Conservation (phyloP, 495 filamentous ascomycete species). For the Durotheca rogersii region DNA sequence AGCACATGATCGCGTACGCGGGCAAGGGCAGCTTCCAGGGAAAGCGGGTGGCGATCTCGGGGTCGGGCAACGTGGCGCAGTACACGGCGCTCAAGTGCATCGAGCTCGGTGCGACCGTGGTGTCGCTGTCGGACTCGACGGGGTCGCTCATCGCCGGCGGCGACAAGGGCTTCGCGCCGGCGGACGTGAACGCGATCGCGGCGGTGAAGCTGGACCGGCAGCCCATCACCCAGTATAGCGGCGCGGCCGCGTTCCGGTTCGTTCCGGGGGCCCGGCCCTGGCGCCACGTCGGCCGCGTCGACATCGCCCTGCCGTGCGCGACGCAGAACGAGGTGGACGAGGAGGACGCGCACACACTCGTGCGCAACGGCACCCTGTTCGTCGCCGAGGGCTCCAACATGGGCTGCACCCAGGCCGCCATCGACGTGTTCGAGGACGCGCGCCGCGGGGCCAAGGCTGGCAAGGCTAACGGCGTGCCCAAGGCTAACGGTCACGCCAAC, state of each 20-base stretch:
- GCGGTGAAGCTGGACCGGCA: constrained; percentile 83
- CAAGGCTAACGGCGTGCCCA: no score
- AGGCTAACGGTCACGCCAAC: no score
- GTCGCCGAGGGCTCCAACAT: constrained; percentile 98
- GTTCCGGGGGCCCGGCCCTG: constrained; percentile 86
- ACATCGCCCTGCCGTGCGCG: constrained; percentile 87
- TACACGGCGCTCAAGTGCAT: constrained; percentile 96
- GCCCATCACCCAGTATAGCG: constrained; percentile 64
- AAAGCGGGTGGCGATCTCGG: constrained; percentile 94
- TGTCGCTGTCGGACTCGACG: constrained; percentile 93
- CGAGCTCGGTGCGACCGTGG: constrained; percentile 88
- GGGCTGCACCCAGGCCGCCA: constrained; percentile 95
- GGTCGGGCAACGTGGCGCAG: constrained; percentile 97
- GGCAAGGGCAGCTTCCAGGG: constrained; percentile 85
- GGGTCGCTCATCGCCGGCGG: constrained; percentile 72
- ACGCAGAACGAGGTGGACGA: constrained; percentile 96
- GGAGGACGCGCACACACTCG: constrained; percentile 82
- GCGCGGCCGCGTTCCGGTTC: constrained; percentile 72
- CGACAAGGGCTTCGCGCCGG: constrained; percentile 67
- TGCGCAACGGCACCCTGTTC: constrained; percentile 75
- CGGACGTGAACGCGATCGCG: constrained; percentile 75
- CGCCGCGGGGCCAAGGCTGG: constrained; percentile 53
- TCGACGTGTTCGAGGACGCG: constrained; percentile 86
- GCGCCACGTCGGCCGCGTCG: constrained; percentile 82
- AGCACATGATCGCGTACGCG: constrained; percentile 92